Base-by-base conservation (phyloP, 805 yeast species). In the Wickerhamomyces queroliae region DNA sequence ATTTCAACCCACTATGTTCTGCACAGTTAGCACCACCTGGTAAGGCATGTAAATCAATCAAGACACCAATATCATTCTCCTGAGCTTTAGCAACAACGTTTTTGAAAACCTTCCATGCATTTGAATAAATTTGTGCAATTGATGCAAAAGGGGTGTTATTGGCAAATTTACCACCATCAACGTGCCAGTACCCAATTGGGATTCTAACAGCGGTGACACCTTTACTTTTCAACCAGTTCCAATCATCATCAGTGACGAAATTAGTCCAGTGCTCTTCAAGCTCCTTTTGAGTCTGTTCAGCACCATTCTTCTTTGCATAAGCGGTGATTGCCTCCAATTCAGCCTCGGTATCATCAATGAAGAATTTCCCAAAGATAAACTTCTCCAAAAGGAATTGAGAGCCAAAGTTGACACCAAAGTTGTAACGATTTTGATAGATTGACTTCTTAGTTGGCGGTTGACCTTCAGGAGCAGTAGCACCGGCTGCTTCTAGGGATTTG, bases 1-100 rank as follows among this genome's bases (percentile, higher is more conserved):
- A 65, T 38, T 62, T 41, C 37, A 78, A 80, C 9, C 98, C 98
- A 49, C 91, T 79, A 58, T 90, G 97, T 36, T 81, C 86, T 24
- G 80, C 83, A 1, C 78, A 73, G 54, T 93, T 91, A 19, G 97
- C 97, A 27, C 97, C 97, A 12, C 87, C 88, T 5, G 97, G 97
- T 9, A 91, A 61, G 0, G 84, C 97, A 61, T 93, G 98, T 32
- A 91, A 52, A 60, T 91, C 98, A 13, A 91, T 72, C 39, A 91
- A 52, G 1, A 91, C 79, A 11, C 88, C 83, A 42, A 91, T 91
- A 23, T 73, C 68, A 49, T 78, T 61, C 16, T 67, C 44, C 0
- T 56, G 70, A 2, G 97, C 97, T 37, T 67, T 73, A 33, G 69
- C 67, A 31, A 89, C 68, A 39, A 77, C 67, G 27, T 64, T 52